A percentile compares a stretch with the other conserved stretches of the same genome.
Evolutionary conservation across 495 filamentous ascomycete species (phyloP).

Genomic region (Aspergillus sclerotiicarbonarius): DNA sequence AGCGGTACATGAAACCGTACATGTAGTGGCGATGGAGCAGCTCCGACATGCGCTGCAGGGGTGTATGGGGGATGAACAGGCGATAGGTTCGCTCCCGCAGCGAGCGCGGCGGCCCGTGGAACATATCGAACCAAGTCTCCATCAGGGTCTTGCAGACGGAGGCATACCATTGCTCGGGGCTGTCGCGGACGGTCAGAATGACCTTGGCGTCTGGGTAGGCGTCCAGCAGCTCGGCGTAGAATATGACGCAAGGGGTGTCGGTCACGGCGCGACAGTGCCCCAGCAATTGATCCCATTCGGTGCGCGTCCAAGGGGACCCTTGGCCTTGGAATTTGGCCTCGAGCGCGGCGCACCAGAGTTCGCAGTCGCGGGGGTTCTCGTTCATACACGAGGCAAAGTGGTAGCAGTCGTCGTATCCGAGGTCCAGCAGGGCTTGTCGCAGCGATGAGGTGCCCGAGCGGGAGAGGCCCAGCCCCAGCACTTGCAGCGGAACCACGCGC

Average conservation of each 20-base stretch:
- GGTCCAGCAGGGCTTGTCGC: slow-evolving; percentile 18
- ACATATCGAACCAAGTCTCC: background rate
- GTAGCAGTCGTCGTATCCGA: slow-evolving; percentile 29
- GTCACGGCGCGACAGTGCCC: slow-evolving; percentile 49
- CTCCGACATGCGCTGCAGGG: background rate
- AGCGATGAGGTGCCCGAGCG: slow-evolving; percentile 33
- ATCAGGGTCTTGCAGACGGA: background rate
- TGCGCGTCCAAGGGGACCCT: slow-evolving; percentile 11
- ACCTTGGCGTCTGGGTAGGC: slow-evolving; percentile 49
- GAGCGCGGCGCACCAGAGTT: background rate
- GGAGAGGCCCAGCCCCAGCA: slow-evolving; percentile 27
- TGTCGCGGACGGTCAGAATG: slow-evolving; percentile 52
- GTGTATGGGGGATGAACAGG: background rate
- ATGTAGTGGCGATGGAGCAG: background rate
- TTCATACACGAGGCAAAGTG: slow-evolving; percentile 11
- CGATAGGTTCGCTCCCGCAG: background rate
- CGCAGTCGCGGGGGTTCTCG: background rate
- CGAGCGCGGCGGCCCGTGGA: background rate
- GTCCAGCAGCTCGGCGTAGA: slow-evolving; percentile 47
- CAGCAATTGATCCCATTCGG: slow-evolving; percentile 48
- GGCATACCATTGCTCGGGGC: slow-evolving; percentile 7
- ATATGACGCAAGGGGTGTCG: slow-evolving; percentile 53
- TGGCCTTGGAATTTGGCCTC: background rate
- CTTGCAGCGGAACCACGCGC: slow-evolving; percentile 15
- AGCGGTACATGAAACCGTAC: background rate